Conservation (phyloP, 169 alveolate species). For the Eimeria mitis region DNA sequence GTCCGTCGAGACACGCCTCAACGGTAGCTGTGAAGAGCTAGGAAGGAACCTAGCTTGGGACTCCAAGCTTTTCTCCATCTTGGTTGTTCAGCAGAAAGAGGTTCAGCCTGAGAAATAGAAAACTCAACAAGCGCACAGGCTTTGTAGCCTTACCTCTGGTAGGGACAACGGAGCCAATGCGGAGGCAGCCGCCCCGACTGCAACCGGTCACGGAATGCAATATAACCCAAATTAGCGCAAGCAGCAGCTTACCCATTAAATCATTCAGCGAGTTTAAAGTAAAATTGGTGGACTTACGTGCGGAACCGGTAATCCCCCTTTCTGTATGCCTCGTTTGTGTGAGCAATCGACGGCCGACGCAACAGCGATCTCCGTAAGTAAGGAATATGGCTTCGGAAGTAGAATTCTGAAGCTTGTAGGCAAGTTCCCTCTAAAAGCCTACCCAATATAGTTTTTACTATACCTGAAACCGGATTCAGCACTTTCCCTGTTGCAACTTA, state of each 20-base stretch:
- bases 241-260: background rate
- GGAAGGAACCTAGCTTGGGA: background rate
- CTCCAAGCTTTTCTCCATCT: background rate
- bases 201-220: background rate
- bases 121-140: background rate
- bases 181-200: conserved; percentile 16
- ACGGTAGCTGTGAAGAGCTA: background rate
- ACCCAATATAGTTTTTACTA: background rate
- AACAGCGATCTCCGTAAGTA: background rate
- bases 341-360: conserved; percentile 6
- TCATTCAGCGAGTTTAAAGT: background rate
- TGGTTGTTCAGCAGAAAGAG: background rate
- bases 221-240: background rate
- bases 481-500: background rate
- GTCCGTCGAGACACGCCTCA: background rate
- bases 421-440: background rate
- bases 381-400: background rate
- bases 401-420: background rate
- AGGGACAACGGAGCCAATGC: background rate
- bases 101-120: background rate
- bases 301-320: background rate
- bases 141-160: background rate
- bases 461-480: background rate
- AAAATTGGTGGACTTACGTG: background rate
- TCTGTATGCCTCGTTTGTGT: background rate